Conservation (phyloP, 495 filamentous ascomycete species). For the Podospora appendiculata region DNA sequence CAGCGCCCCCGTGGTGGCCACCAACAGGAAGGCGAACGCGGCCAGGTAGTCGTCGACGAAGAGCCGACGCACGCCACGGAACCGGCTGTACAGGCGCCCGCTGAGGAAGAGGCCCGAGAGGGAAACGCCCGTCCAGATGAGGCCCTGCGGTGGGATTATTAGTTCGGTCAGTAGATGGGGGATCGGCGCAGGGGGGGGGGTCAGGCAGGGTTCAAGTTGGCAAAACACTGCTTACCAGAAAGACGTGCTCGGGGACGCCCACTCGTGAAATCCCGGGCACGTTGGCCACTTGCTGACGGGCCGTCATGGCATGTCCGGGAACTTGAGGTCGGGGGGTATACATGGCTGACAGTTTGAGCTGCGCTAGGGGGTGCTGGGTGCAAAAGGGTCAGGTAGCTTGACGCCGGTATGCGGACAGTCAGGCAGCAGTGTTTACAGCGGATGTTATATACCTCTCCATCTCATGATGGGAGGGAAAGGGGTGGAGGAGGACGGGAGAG, state of each 20-base stretch:
- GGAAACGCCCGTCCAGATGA: conserved; percentile 2
- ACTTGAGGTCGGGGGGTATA: neutral
- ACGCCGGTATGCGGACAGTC: too few species aligned
- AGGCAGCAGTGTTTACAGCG: too few species aligned
- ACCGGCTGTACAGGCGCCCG: conserved; percentile 3
- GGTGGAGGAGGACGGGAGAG: too few species aligned
- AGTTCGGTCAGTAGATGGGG: neutral
- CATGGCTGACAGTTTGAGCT: neutral
- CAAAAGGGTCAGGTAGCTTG: too few species aligned
- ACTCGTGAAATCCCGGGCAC: neutral
- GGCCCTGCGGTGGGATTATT: neutral
- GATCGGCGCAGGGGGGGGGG: too few species aligned
- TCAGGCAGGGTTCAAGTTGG: neutral
- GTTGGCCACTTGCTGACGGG: neutral
- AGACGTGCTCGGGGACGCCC: neutral
- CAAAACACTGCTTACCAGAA: neutral
- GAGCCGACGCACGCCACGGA: neutral
- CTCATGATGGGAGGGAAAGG: too few species aligned
- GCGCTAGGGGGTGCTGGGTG: too few species aligned
- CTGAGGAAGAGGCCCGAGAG: neutral
- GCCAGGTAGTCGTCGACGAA: conserved; percentile 7
- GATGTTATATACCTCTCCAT: too few species aligned
- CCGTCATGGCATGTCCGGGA: too few species aligned
- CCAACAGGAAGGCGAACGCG: conserved; percentile 2
- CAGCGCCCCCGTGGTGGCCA: neutral